Base-by-base conservation (phyloP, 2,329 filamentous ascomycete species). In the Pseudopithomyces chartarum region DNA sequence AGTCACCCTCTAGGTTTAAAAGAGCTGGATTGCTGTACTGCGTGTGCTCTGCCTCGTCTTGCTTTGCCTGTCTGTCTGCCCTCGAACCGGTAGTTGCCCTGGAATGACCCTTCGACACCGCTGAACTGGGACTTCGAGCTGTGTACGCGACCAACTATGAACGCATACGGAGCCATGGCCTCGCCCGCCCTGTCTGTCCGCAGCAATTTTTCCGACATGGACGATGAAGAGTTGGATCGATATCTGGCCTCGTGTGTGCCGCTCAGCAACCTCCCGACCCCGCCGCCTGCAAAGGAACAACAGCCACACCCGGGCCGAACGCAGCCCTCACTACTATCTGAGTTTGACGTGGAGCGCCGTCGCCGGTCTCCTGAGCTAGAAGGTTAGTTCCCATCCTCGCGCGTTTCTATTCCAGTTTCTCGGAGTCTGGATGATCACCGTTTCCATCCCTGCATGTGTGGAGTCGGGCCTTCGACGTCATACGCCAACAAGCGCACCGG, bases 241-340 rank as follows among this genome's bases (percentile, higher is more conserved):
- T 77, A 76, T 63, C 74, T 78, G 59, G 74, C 71, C 39, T 71
- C 60, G 52, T 78, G 73, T 44, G 70, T 73, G 23, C 75, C 74
- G 45, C 64, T 77, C 39, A 77, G 74, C 32, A 76, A 72, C 61
- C 64, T 77, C 20, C 76, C 76, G 6, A 78, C 76, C 15, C 76
- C 76, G 54, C 76, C 76, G n/a, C 73, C 71, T 19, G 65, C 64
- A 51, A 73, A 69, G 62, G 63, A 70, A 58, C 60, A 59, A 46
- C 60, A 59, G 44, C 61, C 47, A 57, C 60, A 36, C 29, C 29
- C 52, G 22, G 7, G 34, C 22, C 1, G 57, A 43, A 52, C 58
- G 52, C 22, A 49, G 46, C 46, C 61, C 48, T 19, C 54, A 32
- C 43, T 56, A 57, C 52, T 56, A 52, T 45, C 52, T 44, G 52